Evolutionary conservation across 768 basidiomycete species (phyloP).

Genomic region (Multifurca ochricompacta): DNA sequence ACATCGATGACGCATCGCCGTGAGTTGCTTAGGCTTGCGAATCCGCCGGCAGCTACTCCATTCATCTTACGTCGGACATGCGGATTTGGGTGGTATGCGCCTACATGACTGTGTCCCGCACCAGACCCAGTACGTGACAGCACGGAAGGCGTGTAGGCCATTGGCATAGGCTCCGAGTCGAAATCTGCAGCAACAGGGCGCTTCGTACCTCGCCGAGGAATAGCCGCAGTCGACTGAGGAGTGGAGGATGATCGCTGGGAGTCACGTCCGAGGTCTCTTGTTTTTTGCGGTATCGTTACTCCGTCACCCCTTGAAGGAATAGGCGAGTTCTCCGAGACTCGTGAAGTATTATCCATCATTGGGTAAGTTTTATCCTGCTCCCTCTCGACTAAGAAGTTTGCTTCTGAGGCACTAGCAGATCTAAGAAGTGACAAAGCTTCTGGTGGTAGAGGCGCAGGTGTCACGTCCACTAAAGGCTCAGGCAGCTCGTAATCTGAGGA

Average conservation of each 20-base stretch:
- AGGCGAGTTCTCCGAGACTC: not conserved
- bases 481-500: not conserved
- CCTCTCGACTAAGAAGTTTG: conserved; percentile 3
- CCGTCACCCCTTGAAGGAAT: conserved; percentile 9
- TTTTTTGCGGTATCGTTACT: not conserved
- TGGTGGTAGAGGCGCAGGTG: not conserved
- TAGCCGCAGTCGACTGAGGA: conserved; percentile 28
- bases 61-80: conserved; percentile 35
- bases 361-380: not conserved
- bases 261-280: conserved; percentile 24
- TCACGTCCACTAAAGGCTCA: not conserved
- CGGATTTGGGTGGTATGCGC: conserved; percentile 23
- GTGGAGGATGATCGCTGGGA: conserved; percentile 62
- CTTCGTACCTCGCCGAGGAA: conserved; percentile 47
- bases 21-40: conserved; percentile 52
- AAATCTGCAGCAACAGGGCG: conserved; percentile 82
- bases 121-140: conserved; percentile 17
- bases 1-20: conserved; percentile 33
- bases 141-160: conserved; percentile 15
- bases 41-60: conserved; percentile 31
- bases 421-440: not conserved
- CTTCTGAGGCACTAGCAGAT: conserved; percentile 4
- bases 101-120: conserved; percentile 11
- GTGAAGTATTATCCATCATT: not conserved
- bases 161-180: conserved; percentile 33